phyloP scores from a whole-genome alignment of 192 early-diverging fungal genomes.

The Umbelopsis ramanniana region DNA sequence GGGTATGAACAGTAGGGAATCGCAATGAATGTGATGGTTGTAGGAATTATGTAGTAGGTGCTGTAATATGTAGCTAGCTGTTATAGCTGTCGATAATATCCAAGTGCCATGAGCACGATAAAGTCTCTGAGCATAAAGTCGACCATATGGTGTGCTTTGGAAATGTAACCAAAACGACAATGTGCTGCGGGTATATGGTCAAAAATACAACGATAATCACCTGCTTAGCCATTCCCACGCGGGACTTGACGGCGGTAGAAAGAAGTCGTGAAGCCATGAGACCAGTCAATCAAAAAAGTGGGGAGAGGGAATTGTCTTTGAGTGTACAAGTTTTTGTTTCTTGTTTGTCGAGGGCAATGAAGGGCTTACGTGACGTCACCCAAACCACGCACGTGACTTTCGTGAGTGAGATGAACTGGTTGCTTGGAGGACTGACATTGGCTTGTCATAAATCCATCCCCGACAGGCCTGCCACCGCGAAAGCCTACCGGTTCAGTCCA shows the following conservation, averaged over 20 bases:
- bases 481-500: too few species aligned
- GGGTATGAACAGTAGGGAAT: too few species aligned
- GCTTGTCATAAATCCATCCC: slow-evolving; percentile 1
- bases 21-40: too few species aligned
- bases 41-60: too few species aligned
- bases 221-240: slow-evolving; percentile 24
- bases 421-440: slow-evolving; percentile 3
- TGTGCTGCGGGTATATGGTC: background rate
- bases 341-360: slow-evolving; percentile 9
- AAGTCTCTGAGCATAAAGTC: background rate
- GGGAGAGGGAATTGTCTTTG: slow-evolving; percentile 14
- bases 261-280: slow-evolving; percentile 23
- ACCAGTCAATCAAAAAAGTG: slow-evolving; percentile 20
- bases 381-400: background rate
- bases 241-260: slow-evolving; percentile 25
- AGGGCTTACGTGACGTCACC: slow-evolving; percentile 18
- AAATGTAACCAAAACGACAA: background rate
- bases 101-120: too few species aligned
- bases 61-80: too few species aligned
- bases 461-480: background rate
- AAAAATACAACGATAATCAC: background rate
- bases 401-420: background rate
- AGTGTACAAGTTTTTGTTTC: slow-evolving; percentile 12
- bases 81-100: too few species aligned
- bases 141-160: background rate